Base-by-base conservation (phyloP, 2,329 filamentous ascomycete genomes). In the Fusarium avenaceum region DNA sequence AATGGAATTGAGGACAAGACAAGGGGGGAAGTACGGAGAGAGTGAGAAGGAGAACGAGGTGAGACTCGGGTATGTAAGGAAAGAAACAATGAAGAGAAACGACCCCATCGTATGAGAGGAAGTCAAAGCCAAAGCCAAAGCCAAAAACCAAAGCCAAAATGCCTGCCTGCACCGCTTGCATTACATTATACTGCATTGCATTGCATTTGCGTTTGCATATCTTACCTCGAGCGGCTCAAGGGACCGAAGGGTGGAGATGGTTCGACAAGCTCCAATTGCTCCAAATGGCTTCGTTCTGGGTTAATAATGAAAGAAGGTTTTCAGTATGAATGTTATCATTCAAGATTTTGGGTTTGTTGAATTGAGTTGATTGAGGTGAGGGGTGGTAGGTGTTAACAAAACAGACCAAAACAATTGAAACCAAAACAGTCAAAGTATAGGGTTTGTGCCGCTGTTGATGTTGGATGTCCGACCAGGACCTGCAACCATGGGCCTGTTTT, bases 221-320 rank as follows among this genome's bases (percentile, higher is more conserved):
- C 44, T 55, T 55, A 32, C 49, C 55, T 55, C n/a, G 39, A 20
- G 24, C 39, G 40, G 24, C 49, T 26, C 55, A 39, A 26, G 30
- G 30, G 30, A 33, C 30, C 30, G 14, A 33, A 22, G 38, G 42
- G 65, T 69, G 62, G 65, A 51, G 56, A 63, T 66, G 32, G 39
- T 9, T 10, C 17, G 17, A n/a, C 20, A 58, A 42, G 42, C 44
- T 57, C 43, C 46, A 53, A 51, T 40, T 15, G 33, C 14, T 35
- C 33, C n/a, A 35, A n/a, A n/a, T n/a, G 17, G 53, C 61, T 70
- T 56, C 63, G 56, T 69, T 57, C 43, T 50, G 39, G 42, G 38
- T 51, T 30, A 19, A 33, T 32, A 52, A 60, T 7, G 13, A 15
- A 33, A 7, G 13, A 33, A 47, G 45, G 32, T 5, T 55, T 51